Conservation (phyloP, 2,329 filamentous ascomycete species). For the Teratosphaeria destructans region DNA sequence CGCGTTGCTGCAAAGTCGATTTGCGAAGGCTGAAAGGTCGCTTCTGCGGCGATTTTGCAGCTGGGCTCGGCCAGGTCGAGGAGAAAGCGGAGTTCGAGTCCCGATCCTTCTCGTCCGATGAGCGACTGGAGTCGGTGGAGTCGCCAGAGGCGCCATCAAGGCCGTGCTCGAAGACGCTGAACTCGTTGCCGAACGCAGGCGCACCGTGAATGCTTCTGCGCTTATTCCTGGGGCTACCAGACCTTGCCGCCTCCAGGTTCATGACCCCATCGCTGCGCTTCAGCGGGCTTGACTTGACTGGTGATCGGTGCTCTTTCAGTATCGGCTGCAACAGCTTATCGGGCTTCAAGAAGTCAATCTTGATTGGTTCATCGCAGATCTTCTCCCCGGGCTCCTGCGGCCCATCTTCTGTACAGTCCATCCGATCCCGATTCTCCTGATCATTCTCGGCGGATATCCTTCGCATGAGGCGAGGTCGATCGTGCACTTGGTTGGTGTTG, state of each 20-base stretch:
- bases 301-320: constrained; percentile 38
- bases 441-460: constrained; percentile 39
- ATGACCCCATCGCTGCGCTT: constrained; percentile 87
- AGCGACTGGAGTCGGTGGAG: constrained; percentile 10
- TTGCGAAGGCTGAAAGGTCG: constrained; percentile 49
- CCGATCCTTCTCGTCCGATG: constrained; percentile 21
- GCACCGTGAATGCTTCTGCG: constrained; percentile 75
- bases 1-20: constrained; percentile 78
- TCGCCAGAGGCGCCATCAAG: constrained; percentile 20
- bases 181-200: constrained; percentile 50
- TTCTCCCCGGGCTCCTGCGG: constrained; percentile 11
- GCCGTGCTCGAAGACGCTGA: constrained; percentile 67
- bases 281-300: constrained; percentile 65
- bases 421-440: constrained; percentile 27
- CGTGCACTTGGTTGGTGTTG: constrained; percentile 62
- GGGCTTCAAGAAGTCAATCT: constrained; percentile 37
- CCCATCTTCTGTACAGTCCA: constrained; percentile 19
- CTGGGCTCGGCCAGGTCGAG: constrained; percentile 22
- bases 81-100: constrained; percentile 25
- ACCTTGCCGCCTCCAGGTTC: constrained; percentile 68
- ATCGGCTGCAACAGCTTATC: constrained; percentile 35
- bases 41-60: constrained; percentile 21
- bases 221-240: constrained; percentile 75
- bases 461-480: constrained; percentile 41
- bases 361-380: constrained; percentile 34